These are phyloP conservation scores for Tolypocladium tundrense DNA, from an alignment of 2,329 filamentous ascomycete species.

Conservation along the genomic window DNA sequence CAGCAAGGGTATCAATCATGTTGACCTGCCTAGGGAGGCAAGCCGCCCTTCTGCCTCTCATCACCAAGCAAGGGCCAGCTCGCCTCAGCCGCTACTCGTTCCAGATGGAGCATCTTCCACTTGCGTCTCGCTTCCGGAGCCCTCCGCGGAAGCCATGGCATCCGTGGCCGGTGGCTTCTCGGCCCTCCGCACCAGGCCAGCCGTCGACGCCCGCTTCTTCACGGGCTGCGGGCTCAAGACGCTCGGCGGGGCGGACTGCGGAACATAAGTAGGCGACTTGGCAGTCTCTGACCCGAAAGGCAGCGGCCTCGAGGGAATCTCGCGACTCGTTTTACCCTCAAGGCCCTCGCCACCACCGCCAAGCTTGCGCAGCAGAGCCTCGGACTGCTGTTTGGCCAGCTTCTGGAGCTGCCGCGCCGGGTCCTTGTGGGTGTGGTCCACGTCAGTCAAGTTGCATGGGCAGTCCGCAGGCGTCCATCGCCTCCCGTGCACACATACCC, in stretches of 20 bases:
- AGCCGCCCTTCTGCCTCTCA: background rate
- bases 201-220: background rate
- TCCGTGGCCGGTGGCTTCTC: background rate
- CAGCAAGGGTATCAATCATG: background rate
- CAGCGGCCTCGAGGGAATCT: conserved; percentile 38
- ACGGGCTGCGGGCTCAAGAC: conserved; percentile 5
- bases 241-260: conserved; percentile 9
- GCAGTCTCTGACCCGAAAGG: conserved; percentile 42
- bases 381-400: conserved; percentile 56
- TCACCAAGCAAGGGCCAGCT: too few species aligned
- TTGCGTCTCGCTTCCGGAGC: background rate
- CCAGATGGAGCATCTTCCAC: background rate
- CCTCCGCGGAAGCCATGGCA: background rate
- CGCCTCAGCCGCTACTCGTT: background rate
- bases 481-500: conserved; percentile 69
- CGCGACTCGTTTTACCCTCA: conserved; percentile 19
- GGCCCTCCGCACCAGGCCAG: background rate
- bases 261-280: conserved; percentile 16
- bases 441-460: conserved; percentile 46
- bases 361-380: conserved; percentile 46
- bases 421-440: conserved; percentile 47
- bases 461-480: conserved; percentile 40
- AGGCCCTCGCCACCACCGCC: conserved; percentile 21
- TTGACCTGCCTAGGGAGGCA: background rate
- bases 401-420: conserved; percentile 60